These are phyloP conservation scores for Boletus coffeatus DNA, from an alignment of 1,284 basidiomycete genomes.

Conservation along the genomic window DNA sequence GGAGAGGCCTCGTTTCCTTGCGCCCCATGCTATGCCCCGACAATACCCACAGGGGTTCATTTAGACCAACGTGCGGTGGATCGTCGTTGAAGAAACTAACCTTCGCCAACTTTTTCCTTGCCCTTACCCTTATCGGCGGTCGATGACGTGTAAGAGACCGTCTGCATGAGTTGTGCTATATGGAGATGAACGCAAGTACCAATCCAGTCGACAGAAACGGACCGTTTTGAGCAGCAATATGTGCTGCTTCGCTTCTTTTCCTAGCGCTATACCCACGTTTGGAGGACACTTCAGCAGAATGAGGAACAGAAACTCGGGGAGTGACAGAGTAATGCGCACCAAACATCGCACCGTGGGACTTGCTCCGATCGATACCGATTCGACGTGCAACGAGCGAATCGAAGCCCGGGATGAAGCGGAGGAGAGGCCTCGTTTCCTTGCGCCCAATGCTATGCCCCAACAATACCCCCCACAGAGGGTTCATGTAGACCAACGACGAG, in stretches of 20 bases:
- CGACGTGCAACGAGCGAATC: slow-evolving; percentile 76
- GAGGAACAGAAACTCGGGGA: slow-evolving; percentile 12
- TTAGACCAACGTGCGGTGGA: slow-evolving; percentile 2
- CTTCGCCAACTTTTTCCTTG: slow-evolving; percentile 33
- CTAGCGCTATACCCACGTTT: slow-evolving; percentile 62
- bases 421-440: slow-evolving; percentile 19
- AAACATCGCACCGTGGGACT: slow-evolving; percentile 57
- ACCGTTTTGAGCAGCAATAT: slow-evolving; percentile 56
- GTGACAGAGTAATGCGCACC: slow-evolving; percentile 23
- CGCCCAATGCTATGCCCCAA: slow-evolving; percentile 22
- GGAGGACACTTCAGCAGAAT: slow-evolving; percentile 36
- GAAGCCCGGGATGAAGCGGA: slow-evolving; percentile 54
- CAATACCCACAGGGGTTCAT: slow-evolving; percentile 19
- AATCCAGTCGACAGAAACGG: slow-evolving; percentile 25
- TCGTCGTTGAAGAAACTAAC: slow-evolving; percentile 28
- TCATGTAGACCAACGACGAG: slow-evolving; percentile 5
- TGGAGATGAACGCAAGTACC: slow-evolving; percentile 19
- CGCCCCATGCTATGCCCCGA: slow-evolving; percentile 22
- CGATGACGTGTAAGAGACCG: slow-evolving; percentile 39
- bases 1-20: slow-evolving; percentile 19
- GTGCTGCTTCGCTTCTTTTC: slow-evolving; percentile 62
- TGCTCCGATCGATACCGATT: slow-evolving; percentile 62
- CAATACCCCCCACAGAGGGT: slow-evolving; percentile 19
- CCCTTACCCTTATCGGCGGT: slow-evolving; percentile 38
- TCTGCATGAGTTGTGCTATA: slow-evolving; percentile 44